Evolutionary conservation across 805 yeast species (phyloP), one percentile per base, ranked within the genome.

Genomic region (Candida ortonii): DNA sequence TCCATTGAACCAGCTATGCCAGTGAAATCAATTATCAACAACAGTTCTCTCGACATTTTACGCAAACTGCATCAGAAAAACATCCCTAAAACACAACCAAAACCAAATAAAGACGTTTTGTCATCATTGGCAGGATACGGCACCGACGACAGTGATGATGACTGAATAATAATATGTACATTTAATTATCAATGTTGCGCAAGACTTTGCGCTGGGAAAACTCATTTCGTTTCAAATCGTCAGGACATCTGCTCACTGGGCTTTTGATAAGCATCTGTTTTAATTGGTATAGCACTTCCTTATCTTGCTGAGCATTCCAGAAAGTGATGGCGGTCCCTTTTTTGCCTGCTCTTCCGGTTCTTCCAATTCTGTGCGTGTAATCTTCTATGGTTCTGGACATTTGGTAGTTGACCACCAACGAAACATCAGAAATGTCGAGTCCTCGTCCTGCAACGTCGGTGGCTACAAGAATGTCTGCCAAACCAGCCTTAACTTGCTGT

Each of bases 361-460:
- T 78, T 38, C 98, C 98, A 32, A 90, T 82, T 53, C 97, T 72
- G 61, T 90, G 98, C 13, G 90, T 75, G 49, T 88, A 90, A 39
- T 83, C 89, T 43, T 88, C 96, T 28, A 88, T 73, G 21, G 69
- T 68, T 43, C 70, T 74, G 7, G 88, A 64, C 89, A 89, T 81
- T 48, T 90, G 96, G 53, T 72, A 89, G 57, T 90, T 93, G 14
- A 93, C 59, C 7, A 90, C 97, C 22, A 89, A 57, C 0, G 93
- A 76, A 6, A 90, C 95, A 47, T 84, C 73, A 1, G 87, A 81
- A n/a, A 90, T 79, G 59, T 93, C 97, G 28, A 90, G 76, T 55
- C 98, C 98, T 64, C 98, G 75, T 3, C 96, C 95, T 0, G 97
- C 97, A 16, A 90, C 87, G 57, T 90, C 96, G 0, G 97, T 93